A percentile compares a stretch with the other conserved stretches of the same genome.
phyloP scores from a whole-genome alignment of 2,329 filamentous ascomycete species.

The Exophiala sp. region DNA sequence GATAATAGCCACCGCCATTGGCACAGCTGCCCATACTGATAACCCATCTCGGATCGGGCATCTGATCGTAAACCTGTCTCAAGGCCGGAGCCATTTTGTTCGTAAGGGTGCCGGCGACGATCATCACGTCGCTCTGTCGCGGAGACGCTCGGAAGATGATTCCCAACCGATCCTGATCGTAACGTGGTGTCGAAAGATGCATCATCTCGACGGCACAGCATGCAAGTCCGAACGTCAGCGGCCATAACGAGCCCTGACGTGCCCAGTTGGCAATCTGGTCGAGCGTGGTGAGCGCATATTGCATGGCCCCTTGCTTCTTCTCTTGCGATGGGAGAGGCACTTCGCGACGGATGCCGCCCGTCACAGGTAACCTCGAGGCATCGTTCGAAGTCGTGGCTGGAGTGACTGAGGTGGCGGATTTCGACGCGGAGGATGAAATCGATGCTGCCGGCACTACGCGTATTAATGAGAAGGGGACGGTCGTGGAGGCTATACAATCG shows the following conservation, averaged over 20 bases:
- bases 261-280: conserved; percentile 80
- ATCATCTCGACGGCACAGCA: conserved; percentile 93
- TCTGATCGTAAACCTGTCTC: conserved; percentile 89
- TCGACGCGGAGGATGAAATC: conserved; percentile 39
- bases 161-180: conserved; percentile 81
- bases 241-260: conserved; percentile 78
- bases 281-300: conserved; percentile 42
- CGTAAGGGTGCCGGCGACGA: conserved; percentile 83
- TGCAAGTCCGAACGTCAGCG: conserved; percentile 80
- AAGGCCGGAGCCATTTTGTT: conserved; percentile 95
- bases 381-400: conserved; percentile 36
- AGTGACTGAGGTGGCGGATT: conserved; percentile 39
- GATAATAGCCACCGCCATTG: conserved; percentile 80
- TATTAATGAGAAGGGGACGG: conserved; percentile 31
- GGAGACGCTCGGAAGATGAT: conserved; percentile 88
- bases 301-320: conserved; percentile 47
- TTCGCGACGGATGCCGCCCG: conserved; percentile 43
- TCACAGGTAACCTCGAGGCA: conserved; percentile 29
- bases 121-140: conserved; percentile 86
- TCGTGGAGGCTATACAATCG: conserved; percentile 28
- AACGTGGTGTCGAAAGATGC: conserved; percentile 79
- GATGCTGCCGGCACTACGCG: conserved; percentile 36
- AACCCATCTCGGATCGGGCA: conserved; percentile 87
- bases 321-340: conserved; percentile 47
- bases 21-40: conserved; percentile 79